Base-by-base conservation (phyloP, 768 basidiomycete genomes). In the Termitomyces heimii region DNA sequence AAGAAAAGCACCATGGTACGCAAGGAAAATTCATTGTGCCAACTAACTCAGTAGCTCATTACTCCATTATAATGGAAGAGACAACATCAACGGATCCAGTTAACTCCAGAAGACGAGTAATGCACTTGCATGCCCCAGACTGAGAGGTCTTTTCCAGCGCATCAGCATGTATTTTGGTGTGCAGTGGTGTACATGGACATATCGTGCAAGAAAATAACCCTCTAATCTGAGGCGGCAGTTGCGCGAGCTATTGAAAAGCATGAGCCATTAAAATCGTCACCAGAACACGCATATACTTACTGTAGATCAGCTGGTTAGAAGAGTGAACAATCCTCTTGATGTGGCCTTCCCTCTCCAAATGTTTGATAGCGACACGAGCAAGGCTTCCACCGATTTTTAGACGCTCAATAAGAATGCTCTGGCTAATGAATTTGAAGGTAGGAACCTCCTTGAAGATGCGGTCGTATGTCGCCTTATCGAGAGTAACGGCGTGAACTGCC, bases 251-350 rank as follows among this genome's bases (percentile, higher is more conserved):
- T 20, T 2, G 59, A 44, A 29, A 51, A 60, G 29, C 42, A 50
- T 40, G 18, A 52, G 35, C 34, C 34, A 24, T 50, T 26, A 45
- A 9, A 28, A 43, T 10, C 12, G 24, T 53, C n/a, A 22, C 49
- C n/a, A 50, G 29, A 34, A n/a, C 47, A 22, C 52, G 53, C 13
- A 29, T 40, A 53, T 34, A 86, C 90, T 70, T 69, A 94, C 93
- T 98, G 89, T 98, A 98, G 68, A 99, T 85, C 71, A 94, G 78
- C 76, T 99, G 96, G 58, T 82, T 80, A 63, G 88, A 88, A 82
- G 96, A 94, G 79, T 98, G 97, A 62, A 98, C 92, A 66, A 99
- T 92, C 64, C 85, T 83, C 82, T 96, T 98, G 76, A 99, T 98
- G 70, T 83, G 77, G 58, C 91, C 92, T 67, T 98, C 94, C 78